Evolutionary conservation across 179 eudicot genomes (phyloP).

Genomic region (Amaranthus tricolor): DNA sequence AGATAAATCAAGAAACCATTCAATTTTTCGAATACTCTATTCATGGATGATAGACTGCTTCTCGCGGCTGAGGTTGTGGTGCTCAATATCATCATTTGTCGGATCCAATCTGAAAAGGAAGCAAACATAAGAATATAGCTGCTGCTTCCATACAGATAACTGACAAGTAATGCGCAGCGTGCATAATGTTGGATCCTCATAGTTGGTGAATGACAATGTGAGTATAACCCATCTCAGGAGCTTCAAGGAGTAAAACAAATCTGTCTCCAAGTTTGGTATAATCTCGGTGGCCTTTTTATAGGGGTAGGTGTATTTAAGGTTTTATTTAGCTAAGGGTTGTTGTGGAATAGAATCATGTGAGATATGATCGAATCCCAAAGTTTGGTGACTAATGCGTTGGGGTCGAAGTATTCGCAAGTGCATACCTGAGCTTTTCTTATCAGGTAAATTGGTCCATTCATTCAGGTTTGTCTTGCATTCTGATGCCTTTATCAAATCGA

Average conservation of each 20-base stretch:
- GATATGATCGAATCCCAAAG: too few species aligned
- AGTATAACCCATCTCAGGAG: not conserved
- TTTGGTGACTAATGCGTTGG: not conserved
- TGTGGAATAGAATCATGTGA: too few species aligned
- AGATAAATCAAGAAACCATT: conserved; percentile 25
- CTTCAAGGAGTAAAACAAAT: too few species aligned
- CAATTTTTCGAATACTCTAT: conserved; percentile 21
- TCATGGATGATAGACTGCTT: conserved; percentile 23
- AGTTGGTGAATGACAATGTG: not conserved
- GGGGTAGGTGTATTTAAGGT: too few species aligned
- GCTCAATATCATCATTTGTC: conserved; percentile 23
- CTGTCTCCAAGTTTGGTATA: too few species aligned
- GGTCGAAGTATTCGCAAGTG: not conserved
- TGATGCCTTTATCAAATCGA: conserved; percentile 73
- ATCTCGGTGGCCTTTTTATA: too few species aligned
- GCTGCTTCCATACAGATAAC: not conserved
- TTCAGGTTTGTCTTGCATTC: conserved; percentile 49
- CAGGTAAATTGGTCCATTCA: conserved; percentile 84
- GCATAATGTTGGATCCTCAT: not conserved
- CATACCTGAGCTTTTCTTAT: conserved; percentile 58
- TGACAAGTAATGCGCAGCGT: not conserved
- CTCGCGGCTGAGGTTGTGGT: conserved; percentile 24
- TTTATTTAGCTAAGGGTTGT: too few species aligned
- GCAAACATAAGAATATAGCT: not conserved
- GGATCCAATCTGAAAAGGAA: conserved; percentile 26